Base-by-base conservation (phyloP, 106 monocot genomes). In the Vanilla planifolia region DNA sequence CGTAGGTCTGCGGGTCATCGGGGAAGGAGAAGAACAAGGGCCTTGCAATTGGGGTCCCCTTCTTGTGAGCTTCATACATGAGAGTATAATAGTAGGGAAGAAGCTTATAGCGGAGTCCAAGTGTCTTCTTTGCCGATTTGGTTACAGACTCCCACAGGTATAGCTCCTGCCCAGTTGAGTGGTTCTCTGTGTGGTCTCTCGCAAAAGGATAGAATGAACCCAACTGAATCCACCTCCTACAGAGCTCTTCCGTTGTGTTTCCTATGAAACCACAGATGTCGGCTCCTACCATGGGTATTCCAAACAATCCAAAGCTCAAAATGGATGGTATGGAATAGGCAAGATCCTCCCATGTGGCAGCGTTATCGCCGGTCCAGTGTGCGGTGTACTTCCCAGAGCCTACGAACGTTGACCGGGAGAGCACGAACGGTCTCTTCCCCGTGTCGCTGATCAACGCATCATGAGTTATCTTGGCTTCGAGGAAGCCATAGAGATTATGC, bases 131-230 rank as follows among this genome's bases (percentile, higher is more conserved):
- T 20, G 86, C 86, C 2, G 83, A 65, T 2, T 13, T 41, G 5
- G 80, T 61, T 0, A 86, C 86, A 0, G 86, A 77, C 0, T 83
- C 72, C 85, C 91, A 86, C 0, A 77, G 20, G 41, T 86, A 86
- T n/a, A 82, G 86, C 67, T 92, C 85, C 13, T 75, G 82, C 15
- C 69, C 70, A 13, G 45, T 44, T 5, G 71, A 37, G 35, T 29
- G 0, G 1, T 51, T 75, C 3, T 61, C 59, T 0, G 77, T 74
- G 59, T 86, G 85, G 43, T 86, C 75, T 48, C 91, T 77, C 2
- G 91, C 33, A 35, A 92, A 92, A 10, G 91, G 91, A 43, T 86
- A 92, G 83, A 92, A 92, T 21, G 83, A 82, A 24, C 83, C 91
- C 8, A 92, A 47, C 73, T 85, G 62, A 67, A 89, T 85, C 89